Percentiles rank a stretch among this genome's conserved stretches.
Evolutionary conservation across 2,329 filamentous ascomycete species (phyloP).

Genomic region (Neospermospora avenae): DNA sequence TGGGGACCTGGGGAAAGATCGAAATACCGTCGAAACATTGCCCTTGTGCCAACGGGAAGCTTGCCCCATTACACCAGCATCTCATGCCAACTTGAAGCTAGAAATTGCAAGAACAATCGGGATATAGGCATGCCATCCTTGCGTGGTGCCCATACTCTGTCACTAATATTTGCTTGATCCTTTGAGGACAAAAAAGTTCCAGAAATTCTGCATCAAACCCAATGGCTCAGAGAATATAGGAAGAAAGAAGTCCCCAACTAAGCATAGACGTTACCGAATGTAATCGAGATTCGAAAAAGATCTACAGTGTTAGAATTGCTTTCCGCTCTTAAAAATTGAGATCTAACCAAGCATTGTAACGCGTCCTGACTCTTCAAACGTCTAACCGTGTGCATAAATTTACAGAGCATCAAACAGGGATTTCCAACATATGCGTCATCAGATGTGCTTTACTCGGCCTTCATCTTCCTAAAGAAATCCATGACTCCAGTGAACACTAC

Average conservation of each 20-base stretch:
- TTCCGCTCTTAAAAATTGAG: background rate
- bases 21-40: too few relatives aligned
- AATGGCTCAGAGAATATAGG: background rate
- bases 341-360: background rate
- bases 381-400: slow-evolving; percentile 10
- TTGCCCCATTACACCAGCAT: too few relatives aligned
- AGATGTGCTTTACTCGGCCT: slow-evolving; percentile 22
- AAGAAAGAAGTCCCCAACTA: background rate
- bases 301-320: background rate
- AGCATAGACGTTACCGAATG: background rate
- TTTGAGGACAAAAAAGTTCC: too few relatives aligned
- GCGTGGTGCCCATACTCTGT: too few relatives aligned
- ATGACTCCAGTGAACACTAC: slow-evolving; percentile 85
- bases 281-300: background rate
- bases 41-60: too few relatives aligned
- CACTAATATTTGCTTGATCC: too few relatives aligned
- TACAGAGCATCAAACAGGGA: slow-evolving; percentile 7
- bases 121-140: too few relatives aligned
- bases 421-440: background rate
- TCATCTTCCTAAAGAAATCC: slow-evolving; percentile 81
- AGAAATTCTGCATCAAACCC: too few relatives aligned
- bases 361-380: background rate
- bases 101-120: too few relatives aligned
- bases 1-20: too few relatives aligned
- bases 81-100: too few relatives aligned